Evolutionary conservation across 176 grass and related monocot genomes (phyloP).

Genomic region (Juncus inflexus): DNA sequence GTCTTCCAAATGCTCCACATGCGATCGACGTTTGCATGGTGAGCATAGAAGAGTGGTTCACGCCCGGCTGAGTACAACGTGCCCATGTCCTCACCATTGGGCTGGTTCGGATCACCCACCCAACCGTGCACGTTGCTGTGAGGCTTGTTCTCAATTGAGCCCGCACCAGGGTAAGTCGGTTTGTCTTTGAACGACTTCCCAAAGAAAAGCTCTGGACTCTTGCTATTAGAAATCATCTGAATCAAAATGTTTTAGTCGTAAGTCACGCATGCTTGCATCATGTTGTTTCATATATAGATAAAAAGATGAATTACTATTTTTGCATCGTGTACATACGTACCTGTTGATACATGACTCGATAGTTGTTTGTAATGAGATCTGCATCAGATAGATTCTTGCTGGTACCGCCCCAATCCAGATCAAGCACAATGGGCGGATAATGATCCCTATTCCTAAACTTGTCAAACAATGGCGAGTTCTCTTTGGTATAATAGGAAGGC

Average conservation of each 20-base stretch:
- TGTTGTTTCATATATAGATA: too few species aligned
- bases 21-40: slow-evolving; percentile 43
- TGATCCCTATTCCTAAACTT: slow-evolving; percentile 21
- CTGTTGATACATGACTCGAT: slow-evolving; percentile 43
- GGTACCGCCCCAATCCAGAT: slow-evolving; percentile 30
- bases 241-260: background rate
- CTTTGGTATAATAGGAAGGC: slow-evolving; percentile 32
- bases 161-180: background rate
- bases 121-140: slow-evolving; percentile 25
- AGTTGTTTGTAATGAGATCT: slow-evolving; percentile 29
- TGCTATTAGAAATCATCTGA: slow-evolving; percentile 29
- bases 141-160: background rate
- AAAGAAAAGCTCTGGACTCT: slow-evolving; percentile 4
- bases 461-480: slow-evolving; percentile 32
- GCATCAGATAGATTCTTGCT: background rate
- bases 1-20: slow-evolving; percentile 34
- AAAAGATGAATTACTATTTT: too few species aligned
- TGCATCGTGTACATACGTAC: background rate
- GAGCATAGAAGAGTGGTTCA: slow-evolving; percentile 33
- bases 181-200: background rate
- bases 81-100: slow-evolving; percentile 27
- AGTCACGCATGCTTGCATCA: too few species aligned
- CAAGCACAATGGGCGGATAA: background rate
- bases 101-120: background rate
- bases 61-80: slow-evolving; percentile 6